These are phyloP conservation scores for Trichosporon ovoides DNA, from an alignment of 1,284 basidiomycete species.

Conservation along the genomic window DNA sequence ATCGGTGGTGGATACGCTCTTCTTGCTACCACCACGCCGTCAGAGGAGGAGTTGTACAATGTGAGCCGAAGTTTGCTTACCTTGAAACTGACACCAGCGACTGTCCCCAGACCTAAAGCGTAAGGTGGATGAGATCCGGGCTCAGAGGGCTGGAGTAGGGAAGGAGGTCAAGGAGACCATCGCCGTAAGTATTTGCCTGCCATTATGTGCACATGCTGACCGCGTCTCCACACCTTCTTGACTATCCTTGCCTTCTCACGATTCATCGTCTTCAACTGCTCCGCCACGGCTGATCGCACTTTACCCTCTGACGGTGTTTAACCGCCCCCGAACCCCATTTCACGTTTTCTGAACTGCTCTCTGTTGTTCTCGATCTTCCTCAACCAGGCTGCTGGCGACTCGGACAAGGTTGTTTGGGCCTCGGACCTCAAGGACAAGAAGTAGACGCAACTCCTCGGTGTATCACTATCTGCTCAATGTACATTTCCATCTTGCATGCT, in stretches of 20 bases:
- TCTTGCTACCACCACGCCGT: constrained; percentile 34
- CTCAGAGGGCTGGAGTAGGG: constrained; percentile 26
- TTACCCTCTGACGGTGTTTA: background rate
- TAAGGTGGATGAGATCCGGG: constrained; percentile 41
- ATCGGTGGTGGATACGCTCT: constrained; percentile 14
- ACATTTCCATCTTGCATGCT: constrained; percentile 5
- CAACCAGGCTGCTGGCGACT: constrained; percentile 24
- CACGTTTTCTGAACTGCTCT: background rate
- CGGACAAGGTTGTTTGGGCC: constrained; percentile 29
- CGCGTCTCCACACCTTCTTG: too few species aligned
- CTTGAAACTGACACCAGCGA: constrained; percentile 14
- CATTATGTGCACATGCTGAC: background rate
- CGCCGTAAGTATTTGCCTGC: constrained; percentile 5
- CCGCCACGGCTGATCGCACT: too few species aligned
- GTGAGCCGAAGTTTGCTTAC: constrained; percentile 24
- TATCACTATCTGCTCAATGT: constrained; percentile 1
- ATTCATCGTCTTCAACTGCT: too few species aligned
- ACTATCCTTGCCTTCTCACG: too few species aligned
- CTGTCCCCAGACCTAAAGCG: constrained; percentile 44
- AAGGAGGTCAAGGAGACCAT: constrained; percentile 14
- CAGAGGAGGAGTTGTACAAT: constrained; percentile 44
- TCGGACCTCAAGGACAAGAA: constrained; percentile 18
- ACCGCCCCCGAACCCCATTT: too few species aligned
- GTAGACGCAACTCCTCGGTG: background rate
- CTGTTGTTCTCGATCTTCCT: too few species aligned